Base-by-base conservation (phyloP, 2,329 filamentous ascomycete genomes). In the Leptographium lundbergii region DNA sequence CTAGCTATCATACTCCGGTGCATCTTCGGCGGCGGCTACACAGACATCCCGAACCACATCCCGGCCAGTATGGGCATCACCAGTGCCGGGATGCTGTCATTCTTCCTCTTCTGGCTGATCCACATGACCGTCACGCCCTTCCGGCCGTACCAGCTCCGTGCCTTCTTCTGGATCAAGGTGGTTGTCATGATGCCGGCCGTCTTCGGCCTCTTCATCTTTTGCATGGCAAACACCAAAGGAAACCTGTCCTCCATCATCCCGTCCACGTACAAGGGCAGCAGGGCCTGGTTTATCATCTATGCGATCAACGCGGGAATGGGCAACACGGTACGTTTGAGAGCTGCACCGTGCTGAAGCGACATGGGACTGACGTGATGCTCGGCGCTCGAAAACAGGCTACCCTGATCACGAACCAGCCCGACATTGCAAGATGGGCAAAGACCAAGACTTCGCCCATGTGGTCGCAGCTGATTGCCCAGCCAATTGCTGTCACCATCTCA, bases 101-200 rank as follows among this genome's bases (percentile, higher is more conserved):
- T 66, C 39, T 63, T 65, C 29, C 56, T 66, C 32, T 66, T 64
- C 61, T 65, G 63, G 64, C 60, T 62, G 36, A 52, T 62, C 9
- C 66, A 67, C 45, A 42, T 60, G 29, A n/a, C 29, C 34, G 51
- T 56, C 27, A 57, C 19, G 65, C 73, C 72, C 42, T 70, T 75
- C 62, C 68, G 73, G 14, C 74, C 75, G 13, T 74, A 76, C 62
- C 72, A 76, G 63, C 63, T 77, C 22, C 65, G 69, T n/a, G 67
- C 66, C 56, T 74, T 77, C 66, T 77, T 77, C 67, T 72, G 70
- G 64, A 69, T 75, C 67, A 76, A 76, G 62, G 69, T 68, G 6
- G 66, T 71, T 42, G 69, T 75, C 61, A 70, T 72, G 39, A 58
- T 71, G 13, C 69, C 70, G 1, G 69, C 70, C 7, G 68, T 72